Base-by-base conservation (phyloP, 495 filamentous ascomycete species). In the Hyaloscypha bicolor region DNA sequence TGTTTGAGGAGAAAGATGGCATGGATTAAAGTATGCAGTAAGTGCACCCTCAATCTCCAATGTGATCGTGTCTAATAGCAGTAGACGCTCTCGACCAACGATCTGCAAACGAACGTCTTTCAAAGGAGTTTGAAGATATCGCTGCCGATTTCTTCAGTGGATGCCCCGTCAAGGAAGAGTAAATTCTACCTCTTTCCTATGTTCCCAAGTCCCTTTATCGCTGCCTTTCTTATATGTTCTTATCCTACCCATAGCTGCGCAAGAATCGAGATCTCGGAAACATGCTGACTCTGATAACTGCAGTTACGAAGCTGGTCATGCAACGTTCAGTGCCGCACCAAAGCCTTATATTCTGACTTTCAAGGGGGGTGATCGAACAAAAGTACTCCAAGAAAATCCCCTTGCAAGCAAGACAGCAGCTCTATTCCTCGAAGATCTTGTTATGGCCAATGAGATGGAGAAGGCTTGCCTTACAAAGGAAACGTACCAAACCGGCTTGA, bases 131-230 rank as follows among this genome's bases (percentile, higher is more conserved):
- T 32, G 32, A 63, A 58, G 30, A 62, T 11, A 2, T 69, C 19
- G 42, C 67, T 5, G 62, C 56, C 45, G 45, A 30, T 25, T 65
- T 69, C 37, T 69, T 69, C 31, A 48, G 56, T 56, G 67, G 67
- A 11, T 19, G 53, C 0, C 19, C 19, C n/a, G 59, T 67, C 42
- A 8, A 48, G 6, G 29, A 48, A 56, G 58, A 67, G 29, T 51
- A 67, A 63, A 42, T 33, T 35, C 3, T 4, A 19, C 42, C 6
- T 16, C 42, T 19, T 16, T 4, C 9, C 9, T 19, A 19, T 48
- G 3, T 0, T 19, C 1, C 12, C 11, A 48, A 16, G 35, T 37
- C 35, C 35, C 6, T 12, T 37, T 12, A 12, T 37, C 12, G 35
- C 35, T 3, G 35, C 35, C 35, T 37, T 37, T 37, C 35, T 37